Conservation (phyloP, 192 early-diverging fungal genomes). For the Helicostylum pulchrum region DNA sequence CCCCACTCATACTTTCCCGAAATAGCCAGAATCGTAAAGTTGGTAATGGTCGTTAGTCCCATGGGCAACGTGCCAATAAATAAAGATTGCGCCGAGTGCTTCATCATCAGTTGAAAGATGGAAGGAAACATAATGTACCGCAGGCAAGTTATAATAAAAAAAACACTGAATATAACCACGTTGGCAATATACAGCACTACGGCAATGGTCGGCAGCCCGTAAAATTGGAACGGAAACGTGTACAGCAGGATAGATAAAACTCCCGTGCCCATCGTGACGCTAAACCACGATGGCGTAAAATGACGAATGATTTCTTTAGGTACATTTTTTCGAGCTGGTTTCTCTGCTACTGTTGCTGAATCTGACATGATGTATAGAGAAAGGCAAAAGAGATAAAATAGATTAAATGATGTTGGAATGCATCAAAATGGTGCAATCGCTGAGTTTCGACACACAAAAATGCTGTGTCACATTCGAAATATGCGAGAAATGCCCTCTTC, state of each 20-base stretch:
- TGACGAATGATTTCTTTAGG: constrained; percentile 16
- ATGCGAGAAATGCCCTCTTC: too few relatives aligned
- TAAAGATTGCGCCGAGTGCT: constrained; percentile 47
- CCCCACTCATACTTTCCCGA: constrained; percentile 34
- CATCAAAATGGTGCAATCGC: too few relatives aligned
- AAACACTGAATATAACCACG: constrained; percentile 34
- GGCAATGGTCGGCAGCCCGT: constrained; percentile 38
- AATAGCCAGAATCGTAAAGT: constrained; percentile 28
- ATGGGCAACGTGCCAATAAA: constrained; percentile 50
- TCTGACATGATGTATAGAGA: too few relatives aligned
- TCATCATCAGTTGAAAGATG: constrained; percentile 39
- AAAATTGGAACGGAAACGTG: constrained; percentile 41
- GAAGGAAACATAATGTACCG: constrained; percentile 41
- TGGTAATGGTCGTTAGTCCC: constrained; percentile 45
- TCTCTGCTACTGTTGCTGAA: too few relatives aligned
- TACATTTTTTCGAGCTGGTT: too few relatives aligned
- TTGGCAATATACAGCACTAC: constrained; percentile 40
- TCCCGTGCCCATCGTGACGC: constrained; percentile 52
- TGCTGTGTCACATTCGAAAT: too few relatives aligned
- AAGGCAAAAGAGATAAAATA: too few relatives aligned
- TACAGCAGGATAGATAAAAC: constrained; percentile 33
- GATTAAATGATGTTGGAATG: too few relatives aligned
- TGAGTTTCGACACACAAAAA: too few relatives aligned
- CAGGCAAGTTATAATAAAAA: constrained; percentile 28
- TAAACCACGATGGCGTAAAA: constrained; percentile 60